Evolutionary conservation across 768 basidiomycete genomes (phyloP).

Genomic region (Tricholomella constricta): DNA sequence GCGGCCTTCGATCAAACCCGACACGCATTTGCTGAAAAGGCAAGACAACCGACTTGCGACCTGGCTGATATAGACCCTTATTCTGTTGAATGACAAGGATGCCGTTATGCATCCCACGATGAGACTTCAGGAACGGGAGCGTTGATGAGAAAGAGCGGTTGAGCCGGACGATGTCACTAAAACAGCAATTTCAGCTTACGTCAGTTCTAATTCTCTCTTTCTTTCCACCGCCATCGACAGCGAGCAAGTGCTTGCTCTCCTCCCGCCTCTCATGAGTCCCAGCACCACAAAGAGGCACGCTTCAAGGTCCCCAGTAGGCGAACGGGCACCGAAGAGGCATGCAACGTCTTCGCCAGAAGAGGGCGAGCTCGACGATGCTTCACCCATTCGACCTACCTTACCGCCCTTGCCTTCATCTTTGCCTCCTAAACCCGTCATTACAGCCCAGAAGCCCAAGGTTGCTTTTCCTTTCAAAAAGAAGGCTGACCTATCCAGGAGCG

Average conservation of each 20-base stretch:
- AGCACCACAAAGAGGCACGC: constrained; percentile 57
- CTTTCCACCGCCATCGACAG: constrained; percentile 14
- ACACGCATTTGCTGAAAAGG: no score
- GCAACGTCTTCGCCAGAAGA: constrained; percentile 77
- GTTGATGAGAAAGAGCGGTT: neutral
- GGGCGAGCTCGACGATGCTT: constrained; percentile 74
- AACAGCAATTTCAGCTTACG: constrained; percentile 16
- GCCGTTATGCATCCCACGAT: no score
- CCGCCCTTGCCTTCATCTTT: constrained; percentile 28
- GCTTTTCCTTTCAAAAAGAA: constrained; percentile 80
- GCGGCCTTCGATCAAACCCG: no score
- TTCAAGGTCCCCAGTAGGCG: constrained; percentile 50
- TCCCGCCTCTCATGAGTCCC: constrained; percentile 23
- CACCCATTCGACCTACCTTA: constrained; percentile 21
- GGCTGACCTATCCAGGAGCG: constrained; percentile 23
- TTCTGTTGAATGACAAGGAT: no score
- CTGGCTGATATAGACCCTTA: no score
- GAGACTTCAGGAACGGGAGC: no score
- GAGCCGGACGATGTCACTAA: neutral
- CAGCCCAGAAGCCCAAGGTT: constrained; percentile 46
- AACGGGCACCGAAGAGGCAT: constrained; percentile 55
- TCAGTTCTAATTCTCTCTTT: constrained; percentile 20
- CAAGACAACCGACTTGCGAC: no score
- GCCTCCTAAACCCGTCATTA: constrained; percentile 34
- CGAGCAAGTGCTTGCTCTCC: constrained; percentile 13